Percentiles rank a stretch among this genome's conserved stretches.
Conservation (phyloP, 1,284 basidiomycete genomes). For the Bjerkandera adusta region DNA sequence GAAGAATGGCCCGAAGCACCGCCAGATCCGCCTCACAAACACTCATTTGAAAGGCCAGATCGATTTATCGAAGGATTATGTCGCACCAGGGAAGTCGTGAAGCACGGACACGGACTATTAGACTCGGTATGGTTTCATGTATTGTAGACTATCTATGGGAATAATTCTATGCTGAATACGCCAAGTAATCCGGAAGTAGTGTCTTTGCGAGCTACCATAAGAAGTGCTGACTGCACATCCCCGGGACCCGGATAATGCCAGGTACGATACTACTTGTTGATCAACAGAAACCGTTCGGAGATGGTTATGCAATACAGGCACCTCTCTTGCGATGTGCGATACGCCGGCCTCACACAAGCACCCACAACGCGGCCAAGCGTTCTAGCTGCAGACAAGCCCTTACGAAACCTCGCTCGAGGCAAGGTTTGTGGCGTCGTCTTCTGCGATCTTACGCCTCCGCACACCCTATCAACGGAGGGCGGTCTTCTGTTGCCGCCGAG, state of each 20-base stretch:
- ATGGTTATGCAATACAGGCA: not conserved
- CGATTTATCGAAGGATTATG: conserved; percentile 76
- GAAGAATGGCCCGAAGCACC: conserved; percentile 69
- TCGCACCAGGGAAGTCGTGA: conserved; percentile 45
- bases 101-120: not conserved
- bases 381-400: too few relatives aligned
- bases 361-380: too few relatives aligned
- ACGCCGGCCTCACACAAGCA: too few relatives aligned
- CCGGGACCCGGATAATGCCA: not conserved
- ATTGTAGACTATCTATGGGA: not conserved
- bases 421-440: too few relatives aligned
- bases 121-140: not conserved
- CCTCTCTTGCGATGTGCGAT: not conserved
- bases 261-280: not conserved
- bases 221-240: not conserved
- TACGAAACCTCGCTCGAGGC: too few relatives aligned
- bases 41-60: conserved; percentile 82
- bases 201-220: not conserved
- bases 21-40: conserved; percentile 83
- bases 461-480: too few relatives aligned
- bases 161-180: not conserved
- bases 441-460: too few relatives aligned
- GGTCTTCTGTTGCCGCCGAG: too few relatives aligned
- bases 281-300: not conserved
- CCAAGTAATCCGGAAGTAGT: too few relatives aligned